Percentiles rank a stretch among this genome's conserved stretches.
phyloP scores from a whole-genome alignment of 495 filamentous ascomycete species.

The Trichocladium uniseriatum region DNA sequence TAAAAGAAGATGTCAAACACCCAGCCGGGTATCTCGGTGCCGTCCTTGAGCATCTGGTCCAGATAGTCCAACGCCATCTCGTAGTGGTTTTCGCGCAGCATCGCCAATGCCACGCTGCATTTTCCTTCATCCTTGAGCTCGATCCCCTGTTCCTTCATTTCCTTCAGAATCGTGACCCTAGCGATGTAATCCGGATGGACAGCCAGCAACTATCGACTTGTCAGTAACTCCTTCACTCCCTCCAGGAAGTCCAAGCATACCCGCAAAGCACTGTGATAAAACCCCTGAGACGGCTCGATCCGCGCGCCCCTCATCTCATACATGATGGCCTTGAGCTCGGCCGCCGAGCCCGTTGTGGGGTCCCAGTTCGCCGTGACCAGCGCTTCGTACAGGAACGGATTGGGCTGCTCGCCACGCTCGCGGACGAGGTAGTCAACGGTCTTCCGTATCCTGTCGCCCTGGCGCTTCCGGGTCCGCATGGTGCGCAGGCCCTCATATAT shows the following conservation, averaged over 20 bases:
- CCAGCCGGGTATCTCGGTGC: conserved; percentile 53
- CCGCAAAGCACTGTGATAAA: conserved; percentile 65
- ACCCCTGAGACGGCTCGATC: conserved; percentile 50
- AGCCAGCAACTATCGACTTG: conserved; percentile 50
- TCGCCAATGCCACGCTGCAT: conserved; percentile 59
- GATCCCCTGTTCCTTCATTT: conserved; percentile 64
- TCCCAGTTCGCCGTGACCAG: conserved; percentile 64
- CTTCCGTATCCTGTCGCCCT: conserved; percentile 19
- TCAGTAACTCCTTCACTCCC: conserved; percentile 4
- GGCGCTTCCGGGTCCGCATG: conserved; percentile 18
- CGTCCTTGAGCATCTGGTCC: conserved; percentile 51
- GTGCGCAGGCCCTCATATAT: conserved; percentile 42
- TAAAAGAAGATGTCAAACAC: conserved; percentile 67
- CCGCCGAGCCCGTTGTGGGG: conserved; percentile 53
- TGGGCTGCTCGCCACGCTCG: conserved; percentile 53
- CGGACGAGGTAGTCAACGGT: conserved; percentile 51
- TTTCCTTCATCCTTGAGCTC: conserved; percentile 52
- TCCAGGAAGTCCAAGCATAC: conserved; percentile 30
- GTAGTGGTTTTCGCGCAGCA: conserved; percentile 69
- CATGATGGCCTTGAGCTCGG: conserved; percentile 48
- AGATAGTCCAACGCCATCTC: conserved; percentile 73
- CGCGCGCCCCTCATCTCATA: conserved; percentile 56
- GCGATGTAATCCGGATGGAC: conserved; percentile 80
- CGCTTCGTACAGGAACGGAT: conserved; percentile 57
- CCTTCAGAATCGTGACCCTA: conserved; percentile 57